Percentiles rank a stretch among this genome's conserved stretches.
phyloP scores from a whole-genome alignment of 768 basidiomycete genomes.

The Panus rudis region DNA sequence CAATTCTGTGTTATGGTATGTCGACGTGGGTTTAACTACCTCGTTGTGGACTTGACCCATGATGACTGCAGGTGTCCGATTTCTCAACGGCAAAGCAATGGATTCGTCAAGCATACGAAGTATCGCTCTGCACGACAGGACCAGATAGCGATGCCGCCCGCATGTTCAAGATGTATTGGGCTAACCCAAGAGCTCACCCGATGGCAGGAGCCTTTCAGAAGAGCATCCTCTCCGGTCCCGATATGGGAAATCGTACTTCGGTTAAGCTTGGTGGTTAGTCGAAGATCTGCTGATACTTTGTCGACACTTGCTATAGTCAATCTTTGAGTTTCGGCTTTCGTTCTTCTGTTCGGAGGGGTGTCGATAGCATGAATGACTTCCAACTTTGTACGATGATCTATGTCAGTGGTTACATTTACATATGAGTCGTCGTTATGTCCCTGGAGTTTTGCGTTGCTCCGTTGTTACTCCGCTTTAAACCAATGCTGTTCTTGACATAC shows the following conservation, averaged over 20 bases:
- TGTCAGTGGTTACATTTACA: no score
- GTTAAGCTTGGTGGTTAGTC: background rate
- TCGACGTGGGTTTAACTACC: background rate
- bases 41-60: conserved; percentile 1
- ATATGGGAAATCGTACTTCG: background rate
- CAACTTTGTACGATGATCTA: no score
- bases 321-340: no score
- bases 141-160: conserved; percentile 21
- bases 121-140: conserved; percentile 11
- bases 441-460: no score
- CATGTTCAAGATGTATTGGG: conserved; percentile 25
- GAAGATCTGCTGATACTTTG: no score
- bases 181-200: conserved; percentile 21
- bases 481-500: no score
- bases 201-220: conserved; percentile 16
- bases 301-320: no score
- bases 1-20: conserved; percentile 23
- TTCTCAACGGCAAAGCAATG: conserved; percentile 7
- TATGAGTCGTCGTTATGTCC: no score
- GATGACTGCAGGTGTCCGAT: conserved; percentile 12
- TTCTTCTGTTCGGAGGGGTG: no score
- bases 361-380: no score
- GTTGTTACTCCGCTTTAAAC: no score
- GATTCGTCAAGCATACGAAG: conserved; percentile 1
- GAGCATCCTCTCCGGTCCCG: background rate